phyloP scores from a whole-genome alignment of 768 basidiomycete species.

The Kockovaella imperatae region DNA sequence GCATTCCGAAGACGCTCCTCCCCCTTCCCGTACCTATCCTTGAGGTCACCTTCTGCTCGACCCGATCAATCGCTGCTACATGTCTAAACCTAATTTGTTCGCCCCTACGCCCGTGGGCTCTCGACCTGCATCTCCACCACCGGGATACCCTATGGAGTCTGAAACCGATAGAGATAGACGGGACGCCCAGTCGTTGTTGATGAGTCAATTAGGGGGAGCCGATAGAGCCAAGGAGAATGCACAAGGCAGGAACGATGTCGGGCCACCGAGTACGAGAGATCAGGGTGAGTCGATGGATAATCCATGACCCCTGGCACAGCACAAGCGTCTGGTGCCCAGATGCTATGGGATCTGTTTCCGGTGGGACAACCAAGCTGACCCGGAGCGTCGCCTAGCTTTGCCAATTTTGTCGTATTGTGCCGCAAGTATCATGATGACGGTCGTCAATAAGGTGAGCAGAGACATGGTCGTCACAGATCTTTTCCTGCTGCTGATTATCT shows the following conservation, averaged over 20 bases:
- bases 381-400: conserved; percentile 50
- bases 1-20: too few species aligned
- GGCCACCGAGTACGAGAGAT: conserved; percentile 5
- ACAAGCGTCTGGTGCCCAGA: not conserved
- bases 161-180: conserved; percentile 13
- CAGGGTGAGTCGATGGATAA: conserved; percentile 20
- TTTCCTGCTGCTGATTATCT: not conserved
- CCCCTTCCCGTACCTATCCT: conserved; percentile 9
- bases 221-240: not conserved
- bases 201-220: conserved; percentile 6
- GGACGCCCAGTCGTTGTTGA: conserved; percentile 14
- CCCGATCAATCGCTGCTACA: not conserved
- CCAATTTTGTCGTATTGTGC: conserved; percentile 83
- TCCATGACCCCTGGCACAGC: not conserved
- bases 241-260: conserved; percentile 3
- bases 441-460: conserved; percentile 79
- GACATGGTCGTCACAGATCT: not conserved
- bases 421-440: conserved; percentile 94
- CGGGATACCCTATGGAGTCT: not conserved
- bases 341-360: not conserved
- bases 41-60: too few species aligned
- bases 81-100: not conserved
- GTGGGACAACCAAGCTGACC: not conserved
- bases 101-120: not conserved
- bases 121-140: not conserved